A percentile compares a stretch with the other conserved stretches of the same genome.
These are phyloP conservation scores for Phallus indusiatus DNA, from an alignment of 768 basidiomycete genomes.

Conservation along the genomic window DNA sequence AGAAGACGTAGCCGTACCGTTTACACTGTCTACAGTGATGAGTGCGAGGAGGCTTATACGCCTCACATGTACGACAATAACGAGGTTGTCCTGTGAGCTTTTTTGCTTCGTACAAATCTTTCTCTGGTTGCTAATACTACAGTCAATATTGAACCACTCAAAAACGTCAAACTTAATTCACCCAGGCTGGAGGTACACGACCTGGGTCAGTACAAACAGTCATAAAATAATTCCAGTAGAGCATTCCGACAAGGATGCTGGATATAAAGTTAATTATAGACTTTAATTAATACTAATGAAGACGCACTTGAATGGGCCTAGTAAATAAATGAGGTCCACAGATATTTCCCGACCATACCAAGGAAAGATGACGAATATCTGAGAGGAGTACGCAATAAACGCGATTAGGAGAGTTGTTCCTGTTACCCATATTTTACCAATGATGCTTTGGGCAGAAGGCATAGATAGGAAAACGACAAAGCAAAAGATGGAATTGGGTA, in stretches of 20 bases:
- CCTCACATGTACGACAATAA: slow-evolving; percentile 78
- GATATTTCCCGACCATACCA: slow-evolving; percentile 79
- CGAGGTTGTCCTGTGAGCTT: slow-evolving; percentile 74
- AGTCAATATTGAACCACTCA: background rate
- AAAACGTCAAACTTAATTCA: slow-evolving; percentile 25
- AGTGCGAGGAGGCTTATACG: slow-evolving; percentile 78
- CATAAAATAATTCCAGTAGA: slow-evolving; percentile 85
- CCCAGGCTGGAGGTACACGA: slow-evolving; percentile 69
- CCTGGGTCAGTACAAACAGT: slow-evolving; percentile 83
- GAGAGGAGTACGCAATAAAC: slow-evolving; percentile 85
- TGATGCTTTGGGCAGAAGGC: slow-evolving; percentile 18
- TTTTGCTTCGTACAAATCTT: slow-evolving; percentile 84
- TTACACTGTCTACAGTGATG: slow-evolving; percentile 92
- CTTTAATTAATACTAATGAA: background rate
- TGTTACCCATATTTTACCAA: slow-evolving; percentile 56
- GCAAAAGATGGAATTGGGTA: background rate
- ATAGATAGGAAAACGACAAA: background rate
- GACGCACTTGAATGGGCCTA: slow-evolving; percentile 86
- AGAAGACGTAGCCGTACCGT: slow-evolving; percentile 36
- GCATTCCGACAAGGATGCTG: slow-evolving; percentile 65
- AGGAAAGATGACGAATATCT: slow-evolving; percentile 86
- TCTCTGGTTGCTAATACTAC: slow-evolving; percentile 50
- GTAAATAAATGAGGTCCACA: slow-evolving; percentile 62
- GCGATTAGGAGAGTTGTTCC: slow-evolving; percentile 63
- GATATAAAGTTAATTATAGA: background rate